A percentile compares a stretch with the other conserved stretches of the same genome.
Conservation (phyloP, 192 early-diverging fungal genomes). For the Entomortierella chlamydospora region DNA sequence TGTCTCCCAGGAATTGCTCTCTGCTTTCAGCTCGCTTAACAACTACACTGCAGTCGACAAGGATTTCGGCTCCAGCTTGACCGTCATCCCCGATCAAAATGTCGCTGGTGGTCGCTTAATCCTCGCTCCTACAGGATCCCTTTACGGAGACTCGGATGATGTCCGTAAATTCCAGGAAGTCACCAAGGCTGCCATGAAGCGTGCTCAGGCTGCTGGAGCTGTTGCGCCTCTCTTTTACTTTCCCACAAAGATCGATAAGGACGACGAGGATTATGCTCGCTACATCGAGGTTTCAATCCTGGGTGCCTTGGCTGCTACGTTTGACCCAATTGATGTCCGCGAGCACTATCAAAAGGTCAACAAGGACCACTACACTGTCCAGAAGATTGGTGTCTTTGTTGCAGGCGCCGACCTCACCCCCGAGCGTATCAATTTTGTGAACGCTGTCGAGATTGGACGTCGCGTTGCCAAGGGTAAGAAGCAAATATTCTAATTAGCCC, state of each 20-base stretch:
- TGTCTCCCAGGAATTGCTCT: conserved; percentile 29
- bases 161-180: conserved; percentile 79
- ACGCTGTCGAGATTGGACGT: conserved; percentile 81
- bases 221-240: conserved; percentile 70
- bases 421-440: conserved; percentile 61
- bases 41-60: conserved; percentile 49
- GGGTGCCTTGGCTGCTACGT: conserved; percentile 76
- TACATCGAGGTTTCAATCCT: conserved; percentile 81
- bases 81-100: conserved; percentile 50
- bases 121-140: conserved; percentile 79
- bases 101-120: conserved; percentile 75
- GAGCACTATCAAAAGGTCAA: conserved; percentile 67
- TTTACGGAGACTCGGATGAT: conserved; percentile 84
- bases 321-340: conserved; percentile 85
- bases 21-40: conserved; percentile 27
- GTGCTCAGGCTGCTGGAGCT: conserved; percentile 74
- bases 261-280: conserved; percentile 69
- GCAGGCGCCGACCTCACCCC: conserved; percentile 41
- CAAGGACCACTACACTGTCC: conserved; percentile 63
- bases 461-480: conserved; percentile 70
- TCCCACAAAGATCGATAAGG: conserved; percentile 60
- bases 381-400: conserved; percentile 71
- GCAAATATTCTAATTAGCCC: too few species aligned
- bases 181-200: conserved; percentile 73
- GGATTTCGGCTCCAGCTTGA: conserved; percentile 55